Evolutionary conservation across 1,139 yeast genomes (phyloP), one percentile per base, ranked within the genome.

Genomic region (Saccharomyces hybrid): DNA sequence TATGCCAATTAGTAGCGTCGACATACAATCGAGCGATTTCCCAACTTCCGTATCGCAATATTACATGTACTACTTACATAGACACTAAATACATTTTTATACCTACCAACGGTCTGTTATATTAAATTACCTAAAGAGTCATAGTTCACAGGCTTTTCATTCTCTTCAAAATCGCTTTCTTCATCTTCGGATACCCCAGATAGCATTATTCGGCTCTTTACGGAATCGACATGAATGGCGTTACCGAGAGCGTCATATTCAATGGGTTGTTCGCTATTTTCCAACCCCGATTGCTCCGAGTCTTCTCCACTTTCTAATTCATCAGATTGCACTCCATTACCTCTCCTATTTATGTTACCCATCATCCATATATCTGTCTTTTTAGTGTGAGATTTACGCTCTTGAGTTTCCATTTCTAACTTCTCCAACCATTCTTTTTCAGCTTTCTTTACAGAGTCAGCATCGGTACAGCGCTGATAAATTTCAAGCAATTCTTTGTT

Each of bases 401-500:
- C 85, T 57, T 78, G 78, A 26, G 81, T 81, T 62, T 88, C 97
- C 53, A 76, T 72, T 56, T 88, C 95, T 11, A 89, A 73, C 64
- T 77, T 76, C 28, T 75, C 81, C 62, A 91, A 72, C 88, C 95
- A 93, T 41, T 74, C 81, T 34, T 83, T 83, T 70, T 93, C 95
- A 0, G 93, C 97, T 49, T 69, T 72, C 53, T 78, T 75, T 0
- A 95, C 82, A 11, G 93, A 85, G 3, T 78, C 90, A 1, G 87
- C 79, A 64, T 93, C 97, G 0, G 91, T 82, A 70, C 99, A 93
- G 48, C 78, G 68, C 52, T 84, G 86, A 65, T 95, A 95, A 9
- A 85, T 68, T 53, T 82, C 85, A 26, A 95, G 67, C 38, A 95
- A 74, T 60, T 89, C 97, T 59, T 80, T 79, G 68, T 95, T 95